Evolutionary conservation across 192 early-diverging fungal species (phyloP).

Genomic region (Coemansia asiatica): DNA sequence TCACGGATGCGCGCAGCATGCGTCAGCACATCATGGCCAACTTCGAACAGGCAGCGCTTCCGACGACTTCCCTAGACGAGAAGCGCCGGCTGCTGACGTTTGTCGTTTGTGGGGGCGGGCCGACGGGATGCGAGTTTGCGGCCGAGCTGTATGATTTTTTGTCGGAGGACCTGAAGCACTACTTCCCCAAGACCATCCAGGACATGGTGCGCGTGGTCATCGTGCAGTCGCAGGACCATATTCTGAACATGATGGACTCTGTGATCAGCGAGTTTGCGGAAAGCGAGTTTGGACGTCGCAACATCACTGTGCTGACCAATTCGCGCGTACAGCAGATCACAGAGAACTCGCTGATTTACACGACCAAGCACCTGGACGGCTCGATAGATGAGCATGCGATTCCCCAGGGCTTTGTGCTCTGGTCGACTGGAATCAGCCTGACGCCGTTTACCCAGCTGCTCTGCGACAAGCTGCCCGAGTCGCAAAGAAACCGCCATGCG

Average conservation of each 20-base stretch:
- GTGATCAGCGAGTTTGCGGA: slow-evolving; percentile 73
- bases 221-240: slow-evolving; percentile 77
- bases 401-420: slow-evolving; percentile 71
- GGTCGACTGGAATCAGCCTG: slow-evolving; percentile 73
- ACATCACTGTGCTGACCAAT: slow-evolving; percentile 73
- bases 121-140: slow-evolving; percentile 78
- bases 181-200: slow-evolving; percentile 74
- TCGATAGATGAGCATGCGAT: slow-evolving; percentile 34
- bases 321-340: slow-evolving; percentile 63
- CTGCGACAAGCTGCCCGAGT: slow-evolving; percentile 41
- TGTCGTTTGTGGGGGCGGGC: slow-evolving; percentile 84
- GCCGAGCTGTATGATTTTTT: slow-evolving; percentile 81
- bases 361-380: slow-evolving; percentile 46
- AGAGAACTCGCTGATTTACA: slow-evolving; percentile 58
- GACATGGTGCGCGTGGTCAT: slow-evolving; percentile 70
- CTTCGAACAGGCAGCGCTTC: slow-evolving; percentile 75
- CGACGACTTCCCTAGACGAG: slow-evolving; percentile 62
- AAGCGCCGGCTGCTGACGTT: slow-evolving; percentile 72
- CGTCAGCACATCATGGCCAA: slow-evolving; percentile 75
- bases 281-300: slow-evolving; percentile 70
- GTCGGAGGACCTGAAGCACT: slow-evolving; percentile 70
- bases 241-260: slow-evolving; percentile 75
- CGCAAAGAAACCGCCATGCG: slow-evolving; percentile 51
- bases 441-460: slow-evolving; percentile 61
- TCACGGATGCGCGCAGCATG: slow-evolving; percentile 78